phyloP scores from a whole-genome alignment of 495 filamentous ascomycete genomes.

The Hapsidospora chrysogenum region DNA sequence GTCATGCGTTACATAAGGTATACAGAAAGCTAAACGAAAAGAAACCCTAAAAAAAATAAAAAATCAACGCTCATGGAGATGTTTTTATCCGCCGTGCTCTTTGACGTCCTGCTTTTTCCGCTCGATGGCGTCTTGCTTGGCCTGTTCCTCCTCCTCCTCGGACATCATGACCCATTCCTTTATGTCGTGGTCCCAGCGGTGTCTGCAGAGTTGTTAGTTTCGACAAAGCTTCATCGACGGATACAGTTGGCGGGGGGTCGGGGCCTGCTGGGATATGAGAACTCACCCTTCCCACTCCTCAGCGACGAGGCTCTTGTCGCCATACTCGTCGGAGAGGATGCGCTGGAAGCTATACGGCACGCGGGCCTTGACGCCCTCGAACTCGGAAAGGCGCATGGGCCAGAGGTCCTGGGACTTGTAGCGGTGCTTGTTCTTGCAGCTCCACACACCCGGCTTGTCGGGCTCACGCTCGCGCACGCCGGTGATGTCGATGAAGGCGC shows the following conservation, averaged over 20 bases:
- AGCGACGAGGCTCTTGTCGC: slow-evolving; percentile 41
- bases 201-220: slow-evolving; percentile 10
- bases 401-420: slow-evolving; percentile 59
- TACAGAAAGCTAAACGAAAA: neutral
- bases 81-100: neutral
- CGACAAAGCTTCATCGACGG: no score
- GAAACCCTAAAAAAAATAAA: neutral
- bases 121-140: neutral
- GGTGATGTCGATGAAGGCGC: slow-evolving; percentile 82
- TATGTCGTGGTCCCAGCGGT: slow-evolving; percentile 23
- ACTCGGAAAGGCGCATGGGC: slow-evolving; percentile 59
- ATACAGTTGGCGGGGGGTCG: no score
- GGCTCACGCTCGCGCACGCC: slow-evolving; percentile 54
- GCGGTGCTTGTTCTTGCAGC: slow-evolving; percentile 67
- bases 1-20: no score
- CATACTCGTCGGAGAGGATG: slow-evolving; percentile 64
- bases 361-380: slow-evolving; percentile 59
- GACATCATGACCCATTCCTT: slow-evolving; percentile 32
- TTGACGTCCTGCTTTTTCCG: neutral
- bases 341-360: slow-evolving; percentile 61
- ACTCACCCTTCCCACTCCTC: slow-evolving; percentile 48
- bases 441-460: slow-evolving; percentile 47
- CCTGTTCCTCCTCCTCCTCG: neutral
- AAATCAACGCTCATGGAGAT: neutral
- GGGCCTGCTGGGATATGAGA: neutral